A percentile compares a stretch with the other conserved stretches of the same genome.
These are phyloP conservation scores for Vicia villosa DNA, from an alignment of 306 rosid species.

Conservation along the genomic window DNA sequence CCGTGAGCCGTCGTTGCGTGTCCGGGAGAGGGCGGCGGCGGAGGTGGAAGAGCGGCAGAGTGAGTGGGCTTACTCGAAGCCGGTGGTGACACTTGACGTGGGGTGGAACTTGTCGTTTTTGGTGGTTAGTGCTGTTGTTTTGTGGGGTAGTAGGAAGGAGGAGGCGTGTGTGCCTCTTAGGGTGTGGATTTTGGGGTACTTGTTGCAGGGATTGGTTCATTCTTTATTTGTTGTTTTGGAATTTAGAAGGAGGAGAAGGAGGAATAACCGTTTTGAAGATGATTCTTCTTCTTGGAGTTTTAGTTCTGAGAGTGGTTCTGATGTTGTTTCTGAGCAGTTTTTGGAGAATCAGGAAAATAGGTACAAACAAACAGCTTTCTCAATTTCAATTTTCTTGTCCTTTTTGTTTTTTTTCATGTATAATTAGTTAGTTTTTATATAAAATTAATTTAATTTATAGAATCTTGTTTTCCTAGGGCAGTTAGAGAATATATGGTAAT, in stretches of 20 bases:
- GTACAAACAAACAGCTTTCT: slow-evolving; percentile 36
- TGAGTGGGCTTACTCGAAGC: slow-evolving; percentile 69
- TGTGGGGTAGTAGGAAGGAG: slow-evolving; percentile 60
- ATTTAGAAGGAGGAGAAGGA: slow-evolving; percentile 53
- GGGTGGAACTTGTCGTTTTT: slow-evolving; percentile 70
- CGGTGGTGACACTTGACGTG: slow-evolving; percentile 64
- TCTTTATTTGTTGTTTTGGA: slow-evolving; percentile 56
- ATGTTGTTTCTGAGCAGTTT: slow-evolving; percentile 39
- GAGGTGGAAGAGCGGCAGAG: slow-evolving; percentile 85
- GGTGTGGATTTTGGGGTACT: slow-evolving; percentile 76
- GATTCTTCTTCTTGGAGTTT: slow-evolving; percentile 36
- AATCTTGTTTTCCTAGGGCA: background rate
- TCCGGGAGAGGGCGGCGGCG: slow-evolving; percentile 83
- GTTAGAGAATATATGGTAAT: background rate
- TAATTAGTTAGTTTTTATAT: background rate
- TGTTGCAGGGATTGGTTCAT: slow-evolving; percentile 59
- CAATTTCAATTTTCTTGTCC: background rate
- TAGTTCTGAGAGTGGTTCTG: slow-evolving; percentile 49
- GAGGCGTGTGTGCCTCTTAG: slow-evolving; percentile 71
- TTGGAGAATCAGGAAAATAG: slow-evolving; percentile 49
- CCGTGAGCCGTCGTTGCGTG: slow-evolving; percentile 67
- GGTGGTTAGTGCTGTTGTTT: slow-evolving; percentile 45
- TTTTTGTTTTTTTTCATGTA: background rate
- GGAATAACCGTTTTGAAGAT: background rate
- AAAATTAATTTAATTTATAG: background rate